Conservation (phyloP, 164 flowering plant genomes). For the Berberis vulgaris region DNA sequence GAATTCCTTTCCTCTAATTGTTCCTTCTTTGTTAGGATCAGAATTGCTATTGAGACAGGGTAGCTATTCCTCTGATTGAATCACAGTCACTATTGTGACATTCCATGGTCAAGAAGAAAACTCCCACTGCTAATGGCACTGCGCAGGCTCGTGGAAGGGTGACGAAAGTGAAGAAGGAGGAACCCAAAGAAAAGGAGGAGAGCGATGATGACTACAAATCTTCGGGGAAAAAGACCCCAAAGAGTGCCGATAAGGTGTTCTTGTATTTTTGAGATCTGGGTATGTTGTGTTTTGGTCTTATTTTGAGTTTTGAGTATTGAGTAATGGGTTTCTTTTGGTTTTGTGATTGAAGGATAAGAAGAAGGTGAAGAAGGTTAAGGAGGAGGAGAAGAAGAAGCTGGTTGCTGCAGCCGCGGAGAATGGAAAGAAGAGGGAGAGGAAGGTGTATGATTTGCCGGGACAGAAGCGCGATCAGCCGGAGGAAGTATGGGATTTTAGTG, state of each 20-base stretch:
- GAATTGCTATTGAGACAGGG: too few species aligned
- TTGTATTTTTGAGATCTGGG: not conserved
- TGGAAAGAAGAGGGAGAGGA: conserved; percentile 53
- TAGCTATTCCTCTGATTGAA: too few species aligned
- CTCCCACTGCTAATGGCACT: too few species aligned
- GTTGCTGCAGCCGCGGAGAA: conserved; percentile 15
- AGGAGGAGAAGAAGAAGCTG: conserved; percentile 17
- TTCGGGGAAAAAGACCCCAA: not conserved
- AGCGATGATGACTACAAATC: not conserved
- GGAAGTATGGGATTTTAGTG: conserved; percentile 34
- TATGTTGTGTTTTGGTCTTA: not conserved
- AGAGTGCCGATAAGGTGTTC: not conserved
- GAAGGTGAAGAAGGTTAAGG: conserved; percentile 15
- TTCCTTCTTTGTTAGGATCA: too few species aligned
- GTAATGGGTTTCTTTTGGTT: not conserved
- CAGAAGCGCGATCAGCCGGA: conserved; percentile 92
- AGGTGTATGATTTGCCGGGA: conserved; percentile 88
- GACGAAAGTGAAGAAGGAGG: not conserved
- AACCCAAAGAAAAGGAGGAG: not conserved
- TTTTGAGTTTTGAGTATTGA: not conserved
- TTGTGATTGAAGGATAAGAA: conserved; percentile 17
- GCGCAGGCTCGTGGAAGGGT: too few species aligned
- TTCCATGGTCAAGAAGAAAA: too few species aligned
- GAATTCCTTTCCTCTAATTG: too few species aligned
- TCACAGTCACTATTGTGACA: too few species aligned